phyloP scores from a whole-genome alignment of 2,329 filamentous ascomycete genomes.

The Taxawa tesnikishii region DNA sequence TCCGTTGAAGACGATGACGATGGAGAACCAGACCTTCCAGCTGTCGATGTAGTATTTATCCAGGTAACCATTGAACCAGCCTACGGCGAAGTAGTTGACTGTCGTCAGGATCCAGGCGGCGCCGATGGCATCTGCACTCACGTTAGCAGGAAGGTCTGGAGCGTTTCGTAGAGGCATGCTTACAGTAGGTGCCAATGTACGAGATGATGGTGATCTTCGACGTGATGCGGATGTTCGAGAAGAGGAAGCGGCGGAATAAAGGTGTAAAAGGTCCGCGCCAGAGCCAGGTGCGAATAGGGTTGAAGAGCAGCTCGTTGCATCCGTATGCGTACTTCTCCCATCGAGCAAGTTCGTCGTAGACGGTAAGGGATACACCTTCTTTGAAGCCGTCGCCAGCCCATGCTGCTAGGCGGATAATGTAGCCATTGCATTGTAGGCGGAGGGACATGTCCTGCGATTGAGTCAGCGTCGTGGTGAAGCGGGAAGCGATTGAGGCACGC shows the following conservation, averaged over 20 bases:
- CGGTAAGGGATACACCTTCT: constrained; percentile 60
- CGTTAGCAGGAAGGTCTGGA: too few relatives aligned
- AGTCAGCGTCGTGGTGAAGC: constrained; percentile 57
- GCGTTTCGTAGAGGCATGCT: too few relatives aligned
- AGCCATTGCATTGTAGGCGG: constrained; percentile 56
- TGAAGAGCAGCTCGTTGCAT: constrained; percentile 58
- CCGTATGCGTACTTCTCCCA: constrained; percentile 68
- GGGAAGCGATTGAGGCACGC: constrained; percentile 66
- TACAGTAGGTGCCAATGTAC: constrained; percentile 58
- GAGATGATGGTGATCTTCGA: constrained; percentile 61
- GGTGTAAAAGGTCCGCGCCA: constrained; percentile 51
- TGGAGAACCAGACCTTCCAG: constrained; percentile 50
- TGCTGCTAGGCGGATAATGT: constrained; percentile 54
- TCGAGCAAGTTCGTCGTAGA: constrained; percentile 59
- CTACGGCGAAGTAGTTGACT: constrained; percentile 59
- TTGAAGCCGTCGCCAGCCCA: constrained; percentile 61
- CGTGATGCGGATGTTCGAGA: constrained; percentile 48
- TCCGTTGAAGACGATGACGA: constrained; percentile 53
- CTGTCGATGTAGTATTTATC: constrained; percentile 58
- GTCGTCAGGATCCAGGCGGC: constrained; percentile 54
- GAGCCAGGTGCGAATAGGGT: constrained; percentile 52
- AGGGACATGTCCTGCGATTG: constrained; percentile 50
- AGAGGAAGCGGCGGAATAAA: constrained; percentile 49
- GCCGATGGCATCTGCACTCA: constrained; percentile 61
- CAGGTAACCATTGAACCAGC: constrained; percentile 56